Conservation (phyloP, 371 early-diverging fungal genomes). For the Mortierella sp. region DNA sequence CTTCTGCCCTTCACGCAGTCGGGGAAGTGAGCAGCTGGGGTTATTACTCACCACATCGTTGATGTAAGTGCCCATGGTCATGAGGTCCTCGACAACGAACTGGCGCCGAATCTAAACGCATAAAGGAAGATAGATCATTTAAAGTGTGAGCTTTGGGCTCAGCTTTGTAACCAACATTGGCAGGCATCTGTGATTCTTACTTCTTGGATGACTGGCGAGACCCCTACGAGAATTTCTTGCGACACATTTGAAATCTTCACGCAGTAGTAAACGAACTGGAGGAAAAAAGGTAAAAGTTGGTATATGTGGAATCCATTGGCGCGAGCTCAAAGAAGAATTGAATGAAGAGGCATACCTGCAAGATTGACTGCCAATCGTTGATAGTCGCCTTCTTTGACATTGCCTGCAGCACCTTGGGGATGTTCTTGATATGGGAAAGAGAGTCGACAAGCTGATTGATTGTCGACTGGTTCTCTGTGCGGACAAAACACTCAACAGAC, state of each 20-base stretch:
- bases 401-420: slow-evolving; percentile 65
- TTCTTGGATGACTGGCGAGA: slow-evolving; percentile 59
- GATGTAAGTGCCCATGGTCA: slow-evolving; percentile 69
- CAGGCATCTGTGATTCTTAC: slow-evolving; percentile 32
- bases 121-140: background rate
- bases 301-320: background rate
- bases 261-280: slow-evolving; percentile 73
- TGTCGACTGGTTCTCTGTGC: slow-evolving; percentile 53
- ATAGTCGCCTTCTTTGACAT: slow-evolving; percentile 66
- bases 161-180: background rate
- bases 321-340: background rate
- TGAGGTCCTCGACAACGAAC: slow-evolving; percentile 58
- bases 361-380: slow-evolving; percentile 78
- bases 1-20: no score
- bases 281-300: background rate
- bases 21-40: background rate
- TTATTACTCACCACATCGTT: slow-evolving; percentile 68
- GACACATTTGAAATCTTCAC: slow-evolving; percentile 63
- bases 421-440: slow-evolving; percentile 74
- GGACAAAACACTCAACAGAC: slow-evolving; percentile 66
- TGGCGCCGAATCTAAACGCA: slow-evolving; percentile 50
- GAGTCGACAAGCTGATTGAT: slow-evolving; percentile 57
- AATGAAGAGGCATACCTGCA: slow-evolving; percentile 63
- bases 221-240: slow-evolving; percentile 40
- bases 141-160: no score